phyloP scores from a whole-genome alignment of 306 rosid genomes.

The Prosopis cineraria region DNA sequence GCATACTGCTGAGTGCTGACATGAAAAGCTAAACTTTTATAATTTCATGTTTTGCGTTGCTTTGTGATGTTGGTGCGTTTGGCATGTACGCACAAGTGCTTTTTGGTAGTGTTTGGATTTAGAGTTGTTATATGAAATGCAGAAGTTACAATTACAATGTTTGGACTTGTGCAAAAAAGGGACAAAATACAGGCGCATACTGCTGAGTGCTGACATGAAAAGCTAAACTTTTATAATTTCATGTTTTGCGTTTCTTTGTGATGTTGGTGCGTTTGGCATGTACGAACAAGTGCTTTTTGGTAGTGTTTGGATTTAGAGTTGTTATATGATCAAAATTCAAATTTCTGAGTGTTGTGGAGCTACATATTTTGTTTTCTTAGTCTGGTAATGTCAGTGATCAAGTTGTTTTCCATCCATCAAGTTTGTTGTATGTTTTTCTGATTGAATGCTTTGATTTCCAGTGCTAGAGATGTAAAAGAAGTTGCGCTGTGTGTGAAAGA shows the following conservation, averaged over 20 bases:
- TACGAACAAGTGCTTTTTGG: not conserved
- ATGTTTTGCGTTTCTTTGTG: not conserved
- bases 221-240: not conserved
- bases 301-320: not conserved
- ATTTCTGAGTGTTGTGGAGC: not conserved
- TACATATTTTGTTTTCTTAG: not conserved
- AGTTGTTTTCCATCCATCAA: slow-evolving; percentile 19
- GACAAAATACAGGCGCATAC: not conserved
- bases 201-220: too few relatives aligned
- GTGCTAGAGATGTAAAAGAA: slow-evolving; percentile 83
- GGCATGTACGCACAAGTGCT: not conserved
- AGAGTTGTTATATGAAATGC: not conserved
- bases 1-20: not conserved
- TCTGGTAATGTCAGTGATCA: not conserved
- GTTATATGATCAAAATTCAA: not conserved
- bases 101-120: not conserved
- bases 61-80: not conserved
- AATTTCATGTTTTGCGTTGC: not conserved
- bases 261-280: not conserved
- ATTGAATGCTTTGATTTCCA: slow-evolving; percentile 38
- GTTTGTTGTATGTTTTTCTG: not conserved
- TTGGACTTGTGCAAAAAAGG: not conserved
- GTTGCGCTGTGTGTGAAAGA: slow-evolving; percentile 73
- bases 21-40: not conserved
- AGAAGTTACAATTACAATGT: not conserved